Conservation (phyloP, 495 filamentous ascomycete species). For the Sabuloglossum arenarium region DNA sequence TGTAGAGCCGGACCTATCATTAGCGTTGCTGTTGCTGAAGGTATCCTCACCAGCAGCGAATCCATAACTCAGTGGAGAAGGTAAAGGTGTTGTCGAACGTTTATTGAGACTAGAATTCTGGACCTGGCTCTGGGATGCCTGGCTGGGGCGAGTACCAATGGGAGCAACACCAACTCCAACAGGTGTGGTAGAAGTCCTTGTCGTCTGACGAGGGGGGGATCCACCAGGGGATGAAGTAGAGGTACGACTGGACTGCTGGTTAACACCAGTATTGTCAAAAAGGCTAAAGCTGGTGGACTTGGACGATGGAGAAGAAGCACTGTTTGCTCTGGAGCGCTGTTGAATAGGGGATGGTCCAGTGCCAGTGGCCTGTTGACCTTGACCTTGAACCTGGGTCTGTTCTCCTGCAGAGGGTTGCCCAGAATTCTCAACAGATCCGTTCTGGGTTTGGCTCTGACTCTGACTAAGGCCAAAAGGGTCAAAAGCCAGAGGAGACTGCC, state of each 20-base stretch:
- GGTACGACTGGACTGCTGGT: conserved; percentile 61
- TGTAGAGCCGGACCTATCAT: conserved; percentile 39
- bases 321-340: conserved; percentile 62
- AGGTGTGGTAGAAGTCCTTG: conserved; percentile 33
- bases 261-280: conserved; percentile 36
- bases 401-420: conserved; percentile 14
- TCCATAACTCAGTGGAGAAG: conserved; percentile 70
- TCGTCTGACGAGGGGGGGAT: conserved; percentile 54
- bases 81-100: conserved; percentile 73
- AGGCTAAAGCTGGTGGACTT: conserved; percentile 42
- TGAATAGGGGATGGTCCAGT: conserved; percentile 25
- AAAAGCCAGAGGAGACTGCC: conserved; percentile 31
- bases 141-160: conserved; percentile 72
- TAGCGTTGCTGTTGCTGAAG: conserved; percentile 18
- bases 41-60: conserved; percentile 35
- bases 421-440: conserved; percentile 19
- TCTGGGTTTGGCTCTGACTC: conserved; percentile 19
- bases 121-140: conserved; percentile 25
- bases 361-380: conserved; percentile 12
- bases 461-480: conserved; percentile 36
- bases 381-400: conserved; percentile 9
- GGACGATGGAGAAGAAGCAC: conserved; percentile 62
- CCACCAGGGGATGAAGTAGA: conserved; percentile 78
- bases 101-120: conserved; percentile 54
- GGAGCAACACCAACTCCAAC: conserved; percentile 53